Evolutionary conservation across 2,329 filamentous ascomycete species (phyloP).

Genomic region (Talaromyces sp.): DNA sequence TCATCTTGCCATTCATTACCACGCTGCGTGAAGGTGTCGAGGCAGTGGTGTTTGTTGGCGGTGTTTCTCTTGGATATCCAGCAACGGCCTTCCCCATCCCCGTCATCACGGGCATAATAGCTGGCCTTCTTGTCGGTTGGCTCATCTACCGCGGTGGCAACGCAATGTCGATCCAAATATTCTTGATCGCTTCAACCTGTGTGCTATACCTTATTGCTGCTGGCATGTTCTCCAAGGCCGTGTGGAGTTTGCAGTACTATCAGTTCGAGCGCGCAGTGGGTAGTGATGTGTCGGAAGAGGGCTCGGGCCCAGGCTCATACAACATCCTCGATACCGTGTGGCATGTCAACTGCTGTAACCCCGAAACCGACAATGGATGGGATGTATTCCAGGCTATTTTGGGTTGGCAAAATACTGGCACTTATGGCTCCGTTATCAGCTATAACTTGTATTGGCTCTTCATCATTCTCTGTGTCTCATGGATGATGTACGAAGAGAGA

Average conservation of each 20-base stretch:
- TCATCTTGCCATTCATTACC: constrained; percentile 79
- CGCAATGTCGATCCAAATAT: constrained; percentile 64
- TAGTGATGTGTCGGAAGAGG: constrained; percentile 59
- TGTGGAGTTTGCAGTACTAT: constrained; percentile 72
- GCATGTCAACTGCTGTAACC: constrained; percentile 83
- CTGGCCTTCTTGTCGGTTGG: constrained; percentile 66
- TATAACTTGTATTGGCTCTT: constrained; percentile 86
- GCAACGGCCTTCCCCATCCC: constrained; percentile 74
- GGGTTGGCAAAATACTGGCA: constrained; percentile 85
- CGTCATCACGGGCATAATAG: constrained; percentile 67
- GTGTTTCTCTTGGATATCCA: constrained; percentile 72
- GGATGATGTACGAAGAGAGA: no score
- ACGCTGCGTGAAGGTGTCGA: constrained; percentile 82
- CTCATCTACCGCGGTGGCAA: constrained; percentile 70
- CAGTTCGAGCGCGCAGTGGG: constrained; percentile 56
- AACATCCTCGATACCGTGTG: constrained; percentile 75
- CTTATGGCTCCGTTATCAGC: constrained; percentile 78
- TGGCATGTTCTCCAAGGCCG: constrained; percentile 71
- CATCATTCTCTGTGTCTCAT: constrained; percentile 61
- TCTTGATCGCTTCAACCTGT: constrained; percentile 78
- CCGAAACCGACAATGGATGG: constrained; percentile 71
- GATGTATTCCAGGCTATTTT: constrained; percentile 82
- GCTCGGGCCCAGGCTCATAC: constrained; percentile 70
- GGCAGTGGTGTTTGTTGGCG: constrained; percentile 80
- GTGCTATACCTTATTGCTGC: constrained; percentile 81